Percentiles rank a stretch among this genome's conserved stretches.
Conservation (phyloP, 129 eudicot genomes). For the Escallonia rubra region DNA sequence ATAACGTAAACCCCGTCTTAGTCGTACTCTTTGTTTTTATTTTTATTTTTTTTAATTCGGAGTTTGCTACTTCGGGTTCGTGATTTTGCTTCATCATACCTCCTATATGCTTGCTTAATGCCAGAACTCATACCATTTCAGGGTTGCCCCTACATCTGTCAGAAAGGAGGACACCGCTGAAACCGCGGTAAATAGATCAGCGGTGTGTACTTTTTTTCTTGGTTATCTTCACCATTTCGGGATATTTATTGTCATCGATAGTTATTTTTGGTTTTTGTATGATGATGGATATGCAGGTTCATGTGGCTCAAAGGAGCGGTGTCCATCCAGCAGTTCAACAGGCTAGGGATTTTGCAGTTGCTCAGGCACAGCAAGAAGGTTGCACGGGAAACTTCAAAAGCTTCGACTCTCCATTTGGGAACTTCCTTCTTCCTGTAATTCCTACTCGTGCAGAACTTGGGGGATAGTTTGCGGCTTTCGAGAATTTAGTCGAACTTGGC, state of each 20-base stretch:
- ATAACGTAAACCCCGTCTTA: too few species aligned
- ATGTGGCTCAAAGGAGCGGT: slow-evolving; percentile 28
- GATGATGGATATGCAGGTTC: slow-evolving; percentile 36
- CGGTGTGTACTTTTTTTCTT: slow-evolving; percentile 18
- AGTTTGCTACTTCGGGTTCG: too few species aligned
- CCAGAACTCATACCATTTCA: slow-evolving; percentile 7
- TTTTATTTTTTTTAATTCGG: too few species aligned
- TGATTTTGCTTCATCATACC: too few species aligned
- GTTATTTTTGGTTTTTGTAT: not conserved
- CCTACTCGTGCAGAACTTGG: slow-evolving; percentile 72
- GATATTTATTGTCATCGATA: not conserved
- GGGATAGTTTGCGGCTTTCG: slow-evolving; percentile 17
- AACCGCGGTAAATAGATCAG: slow-evolving; percentile 1
- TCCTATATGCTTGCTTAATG: too few species aligned
- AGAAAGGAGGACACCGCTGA: slow-evolving; percentile 21
- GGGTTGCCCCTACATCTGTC: slow-evolving; percentile 27
- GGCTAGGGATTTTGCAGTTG: slow-evolving; percentile 58
- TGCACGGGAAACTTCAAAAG: slow-evolving; percentile 61
- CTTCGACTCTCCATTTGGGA: slow-evolving; percentile 79
- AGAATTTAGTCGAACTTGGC: too few species aligned
- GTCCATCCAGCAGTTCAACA: slow-evolving; percentile 44
- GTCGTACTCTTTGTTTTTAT: too few species aligned
- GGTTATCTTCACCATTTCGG: not conserved
- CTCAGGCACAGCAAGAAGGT: slow-evolving; percentile 75
- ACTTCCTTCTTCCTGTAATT: slow-evolving; percentile 72